Conservation (phyloP, 2,329 filamentous ascomycete species). For the Fusarium sp. region DNA sequence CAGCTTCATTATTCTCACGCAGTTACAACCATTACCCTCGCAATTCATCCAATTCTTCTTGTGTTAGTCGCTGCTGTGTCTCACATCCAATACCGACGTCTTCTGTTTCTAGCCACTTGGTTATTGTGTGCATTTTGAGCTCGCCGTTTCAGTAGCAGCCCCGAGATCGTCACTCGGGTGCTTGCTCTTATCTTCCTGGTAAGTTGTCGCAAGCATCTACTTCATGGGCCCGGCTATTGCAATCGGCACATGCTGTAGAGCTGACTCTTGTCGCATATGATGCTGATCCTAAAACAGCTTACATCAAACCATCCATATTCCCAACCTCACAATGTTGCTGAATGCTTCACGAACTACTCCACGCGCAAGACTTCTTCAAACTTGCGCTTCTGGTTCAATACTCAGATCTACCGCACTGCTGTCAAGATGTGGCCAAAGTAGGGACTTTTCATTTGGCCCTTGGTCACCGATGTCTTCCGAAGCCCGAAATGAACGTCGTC, state of each 20-base stretch:
- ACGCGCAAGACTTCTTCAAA: slow-evolving; percentile 48
- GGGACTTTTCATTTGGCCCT: slow-evolving; percentile 64
- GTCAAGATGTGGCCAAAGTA: slow-evolving; percentile 48
- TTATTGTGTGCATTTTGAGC: slow-evolving; percentile 11
- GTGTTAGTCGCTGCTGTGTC: slow-evolving; percentile 31
- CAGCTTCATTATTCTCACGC: slow-evolving; percentile 7
- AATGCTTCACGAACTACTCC: slow-evolving; percentile 49
- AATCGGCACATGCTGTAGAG: background rate
- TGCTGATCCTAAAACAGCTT: slow-evolving; percentile 13
- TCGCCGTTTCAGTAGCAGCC: slow-evolving; percentile 18
- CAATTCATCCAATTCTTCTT: slow-evolving; percentile 3
- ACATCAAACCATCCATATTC: slow-evolving; percentile 6
- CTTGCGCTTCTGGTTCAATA: slow-evolving; percentile 21
- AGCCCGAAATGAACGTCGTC: slow-evolving; percentile 60
- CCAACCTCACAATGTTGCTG: slow-evolving; percentile 47
- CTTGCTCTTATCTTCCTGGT: slow-evolving; percentile 25
- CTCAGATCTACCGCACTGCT: slow-evolving; percentile 34
- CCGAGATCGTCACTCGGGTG: slow-evolving; percentile 16
- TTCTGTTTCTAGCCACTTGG: slow-evolving; percentile 1
- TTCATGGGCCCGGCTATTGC: background rate
- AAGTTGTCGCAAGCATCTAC: slow-evolving; percentile 9
- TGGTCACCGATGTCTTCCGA: slow-evolving; percentile 63
- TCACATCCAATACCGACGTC: slow-evolving; percentile 15
- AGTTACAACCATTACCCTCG: slow-evolving; percentile 6
- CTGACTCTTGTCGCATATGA: background rate